Base-by-base conservation (phyloP, 345 rosid species). In the Diplotaxis tenuifolia region DNA sequence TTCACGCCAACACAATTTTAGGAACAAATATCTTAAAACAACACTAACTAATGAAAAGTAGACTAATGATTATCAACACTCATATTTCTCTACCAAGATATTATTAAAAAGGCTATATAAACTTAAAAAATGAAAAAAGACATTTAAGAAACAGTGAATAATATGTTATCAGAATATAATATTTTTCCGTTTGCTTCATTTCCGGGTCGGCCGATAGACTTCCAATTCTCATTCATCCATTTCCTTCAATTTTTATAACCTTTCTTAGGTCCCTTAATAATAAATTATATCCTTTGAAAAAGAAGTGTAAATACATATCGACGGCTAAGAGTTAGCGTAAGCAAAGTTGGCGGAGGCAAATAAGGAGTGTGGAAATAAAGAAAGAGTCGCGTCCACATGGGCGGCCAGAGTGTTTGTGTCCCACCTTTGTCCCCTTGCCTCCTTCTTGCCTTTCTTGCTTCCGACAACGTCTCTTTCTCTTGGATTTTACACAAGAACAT, bases 351-450 rank as follows among this genome's bases (percentile, higher is more conserved):
- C 71, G 75, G 80, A 76, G 80, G 32, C 67, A 65, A 65, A 76
- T 23, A 20, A 47, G 76, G 80, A 76, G 71, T 47, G 74, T 75
- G 78, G 62, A 75, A n/a, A 61, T 68, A 68, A 75, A 75, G 23
- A 60, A 45, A 65, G 62, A 62, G 70, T 59, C 76, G 72, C 34
- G 77, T 72, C 74, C 81, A 78, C 72, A 78, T 78, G 81, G 81
- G 77, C 73, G 69, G 81, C 77, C 72, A 19, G 4, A 72, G 65
- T 12, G 38, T 72, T 67, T 11, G 28, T 77, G 80, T 77, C 80
- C 80, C 76, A 77, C 77, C 59, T 78, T 15, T 78, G 81, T 78
- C 77, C 74, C 81, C 81, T 77, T 77, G 81, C 69, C 80, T 71
- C 73, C 8, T 9, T 50, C 65, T 61, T 72, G 81, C 74, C 77